phyloP scores from a whole-genome alignment of 1,284 basidiomycete genomes.

The Jaminaea rosea region DNA sequence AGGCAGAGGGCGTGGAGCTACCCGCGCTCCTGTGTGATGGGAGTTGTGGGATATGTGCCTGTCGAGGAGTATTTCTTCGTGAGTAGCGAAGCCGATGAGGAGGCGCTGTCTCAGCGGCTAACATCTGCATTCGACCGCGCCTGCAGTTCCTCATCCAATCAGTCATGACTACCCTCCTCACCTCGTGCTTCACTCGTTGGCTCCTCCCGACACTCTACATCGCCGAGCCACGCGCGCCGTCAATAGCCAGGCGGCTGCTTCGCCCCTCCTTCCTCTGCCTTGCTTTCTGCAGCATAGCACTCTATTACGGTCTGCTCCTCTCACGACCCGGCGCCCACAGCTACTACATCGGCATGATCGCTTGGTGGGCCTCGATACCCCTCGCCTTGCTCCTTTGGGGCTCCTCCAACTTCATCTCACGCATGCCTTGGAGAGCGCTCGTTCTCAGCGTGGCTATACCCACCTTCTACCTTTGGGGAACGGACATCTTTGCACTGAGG shows the following conservation, averaged over 20 bases:
- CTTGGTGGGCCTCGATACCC: conserved; percentile 34
- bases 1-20: conserved; percentile 35
- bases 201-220: conserved; percentile 18
- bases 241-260: not conserved
- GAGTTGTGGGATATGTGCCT: conserved; percentile 31
- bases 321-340: conserved; percentile 10
- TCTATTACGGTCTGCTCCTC: not conserved
- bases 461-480: conserved; percentile 25
- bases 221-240: no score
- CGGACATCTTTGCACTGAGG: conserved; percentile 31
- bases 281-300: conserved; percentile 2
- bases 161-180: conserved; percentile 32
- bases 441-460: conserved; percentile 14
- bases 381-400: conserved; percentile 31
- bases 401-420: conserved; percentile 16
- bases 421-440: conserved; percentile 12
- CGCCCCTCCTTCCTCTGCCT: not conserved
- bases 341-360: conserved; percentile 40
- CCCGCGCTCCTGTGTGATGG: conserved; percentile 30
- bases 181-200: conserved; percentile 33
- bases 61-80: conserved; percentile 40
- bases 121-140: no score
- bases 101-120: no score
- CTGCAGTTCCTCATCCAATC: conserved; percentile 35
- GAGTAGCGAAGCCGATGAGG: no score